Base-by-base conservation (phyloP, 139 green algal species). In the Astrephomene gubernaculifera region DNA sequence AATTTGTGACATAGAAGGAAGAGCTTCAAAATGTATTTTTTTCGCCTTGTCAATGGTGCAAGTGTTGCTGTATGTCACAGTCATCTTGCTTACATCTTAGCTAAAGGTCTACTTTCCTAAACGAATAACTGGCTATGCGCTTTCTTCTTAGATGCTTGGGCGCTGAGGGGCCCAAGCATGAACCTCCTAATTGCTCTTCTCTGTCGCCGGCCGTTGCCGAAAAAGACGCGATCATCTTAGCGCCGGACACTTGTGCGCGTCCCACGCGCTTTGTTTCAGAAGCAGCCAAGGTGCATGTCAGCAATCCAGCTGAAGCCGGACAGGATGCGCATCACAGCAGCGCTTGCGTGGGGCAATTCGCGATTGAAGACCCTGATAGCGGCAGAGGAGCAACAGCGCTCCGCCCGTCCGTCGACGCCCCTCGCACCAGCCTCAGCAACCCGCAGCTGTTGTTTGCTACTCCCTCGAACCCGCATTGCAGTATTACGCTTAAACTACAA, bases 401-500 rank as follows among this genome's bases (percentile, higher is more conserved):
- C 14, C 12, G 49, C 49, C 19, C 19, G 19, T 65, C 22, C 19
- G 68, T 75, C 38, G 68, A 75, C 68, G 45, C 29, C 63, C 38
- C 24, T 10, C 68, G 68, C 35, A 54, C 53, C 25, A 75, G 68
- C 68, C 38, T 75, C 31, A 39, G 68, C 10, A 75, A 39, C 41
- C 68, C 68, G 38, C 12, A 45, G 36, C 38, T 75, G 68, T 21
- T 75, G 25, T 53, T 35, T 33, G 53, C 52, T 54, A 57, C 68
- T 36, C 10, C 68, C 22, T 57, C 36, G 22, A 24, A 36, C 22
- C n/a, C 70, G 3, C 70, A 78, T 27, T 44, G 45, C 7, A 78
- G 70, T 44, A n/a, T 78, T 24, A 63, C 70, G 19, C 44, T 78
- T n/a, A 61, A 61, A 25, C 70, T 78, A 3, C 70, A 78, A 29